Evolutionary conservation across 2,329 filamentous ascomycete species (phyloP).

Genomic region (Stagonosporopsis tanaceti): DNA sequence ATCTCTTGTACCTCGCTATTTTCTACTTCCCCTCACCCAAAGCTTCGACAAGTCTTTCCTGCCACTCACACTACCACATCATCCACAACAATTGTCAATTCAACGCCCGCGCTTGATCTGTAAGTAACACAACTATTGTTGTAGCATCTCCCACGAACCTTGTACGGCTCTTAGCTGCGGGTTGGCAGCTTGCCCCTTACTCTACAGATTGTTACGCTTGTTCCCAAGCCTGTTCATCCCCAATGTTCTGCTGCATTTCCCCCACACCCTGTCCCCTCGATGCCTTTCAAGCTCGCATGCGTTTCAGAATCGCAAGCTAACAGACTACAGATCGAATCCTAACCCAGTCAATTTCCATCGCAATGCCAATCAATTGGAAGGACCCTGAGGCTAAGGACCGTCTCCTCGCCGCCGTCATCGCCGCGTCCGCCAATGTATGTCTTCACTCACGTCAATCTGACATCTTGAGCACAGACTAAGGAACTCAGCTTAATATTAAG

Average conservation of each 20-base stretch:
- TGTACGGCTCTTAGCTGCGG: neutral
- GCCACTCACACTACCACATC: too few species aligned
- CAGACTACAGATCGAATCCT: neutral
- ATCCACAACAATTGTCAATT: too few species aligned
- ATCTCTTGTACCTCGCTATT: too few species aligned
- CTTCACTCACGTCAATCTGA: too few species aligned
- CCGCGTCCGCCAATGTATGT: constrained; percentile 19
- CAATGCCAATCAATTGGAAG: constrained; percentile 50
- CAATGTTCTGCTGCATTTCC: neutral
- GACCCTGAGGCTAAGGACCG: constrained; percentile 48
- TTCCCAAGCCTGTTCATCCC: neutral
- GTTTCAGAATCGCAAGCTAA: neutral
- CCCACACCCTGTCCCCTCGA: neutral
- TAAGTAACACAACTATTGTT: neutral
- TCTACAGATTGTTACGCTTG: neutral
- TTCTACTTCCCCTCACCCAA: neutral
- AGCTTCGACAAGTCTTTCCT: neutral
- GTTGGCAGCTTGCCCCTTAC: neutral
- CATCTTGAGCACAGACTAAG: constrained; percentile 2
- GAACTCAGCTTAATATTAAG: constrained; percentile 54
- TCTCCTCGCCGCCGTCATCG: constrained; percentile 52
- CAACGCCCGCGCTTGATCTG: neutral
- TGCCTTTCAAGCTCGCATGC: neutral
- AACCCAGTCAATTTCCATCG: neutral
- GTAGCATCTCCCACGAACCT: neutral